Evolutionary conservation across 2,329 filamentous ascomycete genomes (phyloP), one percentile per base, ranked within the genome.

Genomic region (Zymoseptoria brevis): DNA sequence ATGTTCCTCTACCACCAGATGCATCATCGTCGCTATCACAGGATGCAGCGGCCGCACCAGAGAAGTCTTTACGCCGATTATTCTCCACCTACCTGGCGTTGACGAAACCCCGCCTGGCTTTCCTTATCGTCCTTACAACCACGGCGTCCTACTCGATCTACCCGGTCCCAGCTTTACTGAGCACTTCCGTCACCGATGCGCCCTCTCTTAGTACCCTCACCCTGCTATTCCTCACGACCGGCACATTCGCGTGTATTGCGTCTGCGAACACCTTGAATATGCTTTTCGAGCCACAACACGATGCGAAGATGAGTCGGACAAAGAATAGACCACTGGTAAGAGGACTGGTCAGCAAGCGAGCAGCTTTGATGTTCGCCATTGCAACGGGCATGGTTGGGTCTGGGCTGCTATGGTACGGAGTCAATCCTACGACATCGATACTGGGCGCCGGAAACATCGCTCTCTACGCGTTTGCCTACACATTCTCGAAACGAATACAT

Each of bases 251-350:
- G 19, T 94, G 90, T 73, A 89, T 85, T n/a, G 90, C 92, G 50
- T 90, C 88, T 60, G 94, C 94, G 50, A 99, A 99, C 73, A 85
- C 94, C 1, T 80, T 97, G 65, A 99, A 99, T 75, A 99, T 99
- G 94, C 85, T 96, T 60, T 91, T 96, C 75, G 94, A 99, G 75
- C 89, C 87, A 8, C 81, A 86, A 60, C 92, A 92, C 71, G 94
- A 99, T 74, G 90, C 91, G 52, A 85, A 88, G 69, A 99, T 99
- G 94, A 86, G 83, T 41, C 85, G 94, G n/a, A 99, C 94, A 1
- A 83, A 90, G 26, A 96, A 96, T 67, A 79, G 94, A 4, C 94
- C 94, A 0, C 80, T 99, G 0, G 94, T 96, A 3, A 84, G 94
- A 53, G 85, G 85, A 7, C 83, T 99, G 1, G 79, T 99, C 49